phyloP scores from a whole-genome alignment of 192 early-diverging fungal species.

The Cetraspora pellucida region DNA sequence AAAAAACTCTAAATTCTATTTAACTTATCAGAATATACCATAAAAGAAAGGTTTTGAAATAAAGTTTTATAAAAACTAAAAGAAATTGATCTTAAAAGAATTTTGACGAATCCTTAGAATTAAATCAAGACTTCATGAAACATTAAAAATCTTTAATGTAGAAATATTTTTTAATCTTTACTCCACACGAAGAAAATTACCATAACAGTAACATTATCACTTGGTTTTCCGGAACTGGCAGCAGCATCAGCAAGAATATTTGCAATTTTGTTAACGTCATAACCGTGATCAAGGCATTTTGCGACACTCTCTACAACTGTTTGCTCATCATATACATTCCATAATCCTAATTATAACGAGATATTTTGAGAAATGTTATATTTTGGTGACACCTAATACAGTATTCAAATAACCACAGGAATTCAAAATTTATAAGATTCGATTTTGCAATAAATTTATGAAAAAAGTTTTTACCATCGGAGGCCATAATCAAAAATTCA shows the following conservation, averaged over 20 bases:
- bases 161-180: no score
- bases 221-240: background rate
- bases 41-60: no score
- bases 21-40: no score
- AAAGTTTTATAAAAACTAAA: no score
- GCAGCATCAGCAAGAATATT: background rate
- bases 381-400: background rate
- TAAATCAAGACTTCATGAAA: no score
- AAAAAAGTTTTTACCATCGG: background rate
- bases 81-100: no score
- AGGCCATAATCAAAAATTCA: slow-evolving; percentile 18
- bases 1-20: no score
- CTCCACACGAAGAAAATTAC: slow-evolving; percentile 4
- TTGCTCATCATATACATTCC: slow-evolving; percentile 12
- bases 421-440: background rate
- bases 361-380: background rate
- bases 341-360: background rate
- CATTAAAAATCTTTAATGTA: no score
- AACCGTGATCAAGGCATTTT: background rate
- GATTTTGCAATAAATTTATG: background rate
- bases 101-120: no score
- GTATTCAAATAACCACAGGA: background rate
- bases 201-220: slow-evolving; percentile 8
- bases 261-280: slow-evolving; percentile 16
- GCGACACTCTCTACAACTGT: background rate